A percentile compares a stretch with the other conserved stretches of the same genome.
These are phyloP conservation scores for Neurospora sp. DNA, from an alignment of 495 filamentous ascomycete species.

Conservation along the genomic window DNA sequence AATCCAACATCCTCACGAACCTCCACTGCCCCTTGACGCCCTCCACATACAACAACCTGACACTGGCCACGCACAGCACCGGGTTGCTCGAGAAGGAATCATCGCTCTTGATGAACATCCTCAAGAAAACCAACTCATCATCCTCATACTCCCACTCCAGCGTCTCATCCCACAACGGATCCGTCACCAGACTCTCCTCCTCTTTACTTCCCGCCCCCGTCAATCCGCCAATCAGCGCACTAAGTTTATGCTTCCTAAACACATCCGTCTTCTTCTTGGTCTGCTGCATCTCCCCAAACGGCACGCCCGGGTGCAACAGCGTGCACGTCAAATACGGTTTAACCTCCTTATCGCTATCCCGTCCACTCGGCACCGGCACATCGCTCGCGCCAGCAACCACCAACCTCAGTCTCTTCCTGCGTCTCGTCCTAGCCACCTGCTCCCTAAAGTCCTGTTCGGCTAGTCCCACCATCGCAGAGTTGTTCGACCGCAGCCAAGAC, in stretches of 20 bases:
- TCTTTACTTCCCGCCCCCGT: not conserved
- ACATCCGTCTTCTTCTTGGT: conserved; percentile 41
- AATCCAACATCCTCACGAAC: conserved; percentile 44
- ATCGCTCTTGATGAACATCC: conserved; percentile 45
- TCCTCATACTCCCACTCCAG: conserved; percentile 47
- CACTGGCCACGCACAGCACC: conserved; percentile 34
- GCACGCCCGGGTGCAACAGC: conserved; percentile 29
- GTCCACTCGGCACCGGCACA: conserved; percentile 30
- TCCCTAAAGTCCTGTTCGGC: not conserved
- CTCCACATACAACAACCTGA: conserved; percentile 36
- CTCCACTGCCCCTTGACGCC: conserved; percentile 31
- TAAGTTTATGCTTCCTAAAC: conserved; percentile 37
- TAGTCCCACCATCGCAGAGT: conserved; percentile 24
- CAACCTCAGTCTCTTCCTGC: conserved; percentile 27
- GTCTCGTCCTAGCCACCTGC: conserved; percentile 14
- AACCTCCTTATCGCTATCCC: conserved; percentile 23
- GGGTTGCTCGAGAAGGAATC: conserved; percentile 41
- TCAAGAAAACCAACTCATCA: conserved; percentile 42
- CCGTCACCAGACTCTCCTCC: conserved; percentile 33
- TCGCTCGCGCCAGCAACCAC: conserved; percentile 42
- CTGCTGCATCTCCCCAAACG: conserved; percentile 18
- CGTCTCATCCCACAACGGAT: conserved; percentile 43
- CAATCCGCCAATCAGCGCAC: conserved; percentile 21
- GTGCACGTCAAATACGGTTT: conserved; percentile 47
- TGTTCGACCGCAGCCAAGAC: conserved; percentile 31